Evolutionary conservation across 2,329 filamentous ascomycete genomes (phyloP).

Genomic region (Pyrenochaeta sp.): DNA sequence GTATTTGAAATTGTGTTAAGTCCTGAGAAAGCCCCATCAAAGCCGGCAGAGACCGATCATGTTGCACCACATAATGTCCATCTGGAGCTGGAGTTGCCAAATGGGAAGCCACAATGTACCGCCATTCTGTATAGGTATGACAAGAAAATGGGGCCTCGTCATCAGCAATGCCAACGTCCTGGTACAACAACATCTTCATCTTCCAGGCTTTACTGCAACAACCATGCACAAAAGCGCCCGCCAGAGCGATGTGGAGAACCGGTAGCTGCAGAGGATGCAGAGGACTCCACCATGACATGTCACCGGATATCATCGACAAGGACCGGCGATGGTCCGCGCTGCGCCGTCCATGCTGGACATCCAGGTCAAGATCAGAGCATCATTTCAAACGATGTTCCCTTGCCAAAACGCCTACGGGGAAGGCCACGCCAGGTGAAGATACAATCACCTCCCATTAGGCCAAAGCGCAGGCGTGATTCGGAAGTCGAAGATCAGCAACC

Average conservation of each 20-base stretch:
- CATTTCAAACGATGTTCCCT: no score
- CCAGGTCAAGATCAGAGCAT: no score
- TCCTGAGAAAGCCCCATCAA: conserved; percentile 24
- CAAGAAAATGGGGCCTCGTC: not conserved
- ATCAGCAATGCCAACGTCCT: conserved; percentile 11
- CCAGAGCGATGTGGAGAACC: conserved; percentile 5
- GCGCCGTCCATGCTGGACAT: no score
- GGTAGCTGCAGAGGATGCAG: no score
- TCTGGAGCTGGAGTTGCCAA: conserved; percentile 2
- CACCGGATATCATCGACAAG: no score
- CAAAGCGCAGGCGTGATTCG: not conserved
- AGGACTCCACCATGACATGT: no score
- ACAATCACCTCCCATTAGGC: not conserved
- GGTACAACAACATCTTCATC: conserved; percentile 5
- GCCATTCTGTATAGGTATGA: conserved; percentile 8
- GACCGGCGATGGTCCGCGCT: no score
- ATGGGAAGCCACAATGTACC: conserved; percentile 12
- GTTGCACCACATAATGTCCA: not conserved
- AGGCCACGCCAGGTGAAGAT: not conserved
- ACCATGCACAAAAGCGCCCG: conserved; percentile 4
- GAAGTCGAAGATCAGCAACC: not conserved
- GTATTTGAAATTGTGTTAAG: conserved; percentile 28
- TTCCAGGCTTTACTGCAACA: conserved; percentile 4
- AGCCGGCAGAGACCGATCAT: conserved; percentile 5
- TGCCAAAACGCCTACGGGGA: no score